These are phyloP conservation scores for Cryptococcus depauperatus DNA, from an alignment of 1,284 basidiomycete species.

Conservation along the genomic window DNA sequence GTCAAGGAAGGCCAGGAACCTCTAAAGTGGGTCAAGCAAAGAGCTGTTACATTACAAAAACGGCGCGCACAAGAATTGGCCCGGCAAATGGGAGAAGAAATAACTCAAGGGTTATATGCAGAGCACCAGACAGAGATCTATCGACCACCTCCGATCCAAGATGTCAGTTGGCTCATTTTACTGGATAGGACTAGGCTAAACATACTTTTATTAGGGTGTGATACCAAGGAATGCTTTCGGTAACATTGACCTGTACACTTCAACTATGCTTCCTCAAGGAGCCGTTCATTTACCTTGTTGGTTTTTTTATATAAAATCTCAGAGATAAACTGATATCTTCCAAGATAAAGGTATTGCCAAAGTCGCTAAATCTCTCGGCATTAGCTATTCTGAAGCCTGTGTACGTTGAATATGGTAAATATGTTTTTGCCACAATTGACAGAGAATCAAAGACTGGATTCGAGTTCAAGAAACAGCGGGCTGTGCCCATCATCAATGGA, in stretches of 20 bases:
- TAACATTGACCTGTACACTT: conserved; percentile 92
- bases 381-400: conserved; percentile 89
- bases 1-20: conserved; percentile 71
- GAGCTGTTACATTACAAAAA: conserved; percentile 72
- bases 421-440: conserved; percentile 4
- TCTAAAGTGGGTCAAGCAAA: conserved; percentile 81
- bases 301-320: conserved; percentile 38
- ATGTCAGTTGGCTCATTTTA: conserved; percentile 53
- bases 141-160: conserved; percentile 65
- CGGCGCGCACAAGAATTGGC: conserved; percentile 75
- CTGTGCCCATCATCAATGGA: conserved; percentile 75
- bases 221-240: conserved; percentile 95
- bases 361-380: conserved; percentile 74
- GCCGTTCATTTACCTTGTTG: conserved; percentile 79
- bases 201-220: conserved; percentile 56
- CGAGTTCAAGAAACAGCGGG: conserved; percentile 83
- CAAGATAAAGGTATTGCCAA: conserved; percentile 80
- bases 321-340: conserved; percentile 7
- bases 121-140: conserved; percentile 78
- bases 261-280: conserved; percentile 86
- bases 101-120: conserved; percentile 81
- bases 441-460: conserved; percentile 54
- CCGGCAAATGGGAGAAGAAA: conserved; percentile 53
- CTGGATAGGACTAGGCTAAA: not conserved
- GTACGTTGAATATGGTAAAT: conserved; percentile 45